Conservation (phyloP, 1,139 yeast species). For the Yamadazyma membranifaciens region DNA sequence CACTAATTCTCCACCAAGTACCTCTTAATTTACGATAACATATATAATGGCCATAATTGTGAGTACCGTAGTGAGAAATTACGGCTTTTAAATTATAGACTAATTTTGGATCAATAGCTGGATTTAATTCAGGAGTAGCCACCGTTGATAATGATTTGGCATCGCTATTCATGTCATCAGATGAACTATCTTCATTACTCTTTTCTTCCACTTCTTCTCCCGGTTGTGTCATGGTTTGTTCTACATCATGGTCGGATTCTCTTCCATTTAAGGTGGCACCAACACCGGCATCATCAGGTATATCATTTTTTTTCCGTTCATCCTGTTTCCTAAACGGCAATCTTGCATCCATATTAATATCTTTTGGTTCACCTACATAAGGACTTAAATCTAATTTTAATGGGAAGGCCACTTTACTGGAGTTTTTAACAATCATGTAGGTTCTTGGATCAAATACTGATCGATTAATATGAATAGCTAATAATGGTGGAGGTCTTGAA, state of each 20-base stretch:
- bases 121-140: constrained; percentile 14
- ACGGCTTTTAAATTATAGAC: constrained; percentile 77
- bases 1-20: constrained; percentile 93
- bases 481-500: constrained; percentile 79
- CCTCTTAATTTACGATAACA: constrained; percentile 80
- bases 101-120: constrained; percentile 31
- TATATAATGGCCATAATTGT: constrained; percentile 92
- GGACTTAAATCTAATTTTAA: constrained; percentile 60
- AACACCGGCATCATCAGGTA: background rate
- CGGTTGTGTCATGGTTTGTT: constrained; percentile 8
- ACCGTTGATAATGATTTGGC: constrained; percentile 12
- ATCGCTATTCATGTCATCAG: constrained; percentile 13
- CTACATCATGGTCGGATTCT: constrained; percentile 10
- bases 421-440: constrained; percentile 78
- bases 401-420: constrained; percentile 79
- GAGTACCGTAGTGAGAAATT: constrained; percentile 90
- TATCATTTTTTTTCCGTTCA: constrained; percentile 14
- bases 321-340: constrained; percentile 67
- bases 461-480: constrained; percentile 84
- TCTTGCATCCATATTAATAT: constrained; percentile 79
- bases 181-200: constrained; percentile 11
- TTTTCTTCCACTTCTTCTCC: constrained; percentile 13
- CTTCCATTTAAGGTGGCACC: background rate
- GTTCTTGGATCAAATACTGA: constrained; percentile 89
- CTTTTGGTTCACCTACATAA: constrained; percentile 68